A percentile compares a stretch with the other conserved stretches of the same genome.
phyloP scores from a whole-genome alignment of 169 alveolate genomes.

The Cyclospora cayetanensis region DNA sequence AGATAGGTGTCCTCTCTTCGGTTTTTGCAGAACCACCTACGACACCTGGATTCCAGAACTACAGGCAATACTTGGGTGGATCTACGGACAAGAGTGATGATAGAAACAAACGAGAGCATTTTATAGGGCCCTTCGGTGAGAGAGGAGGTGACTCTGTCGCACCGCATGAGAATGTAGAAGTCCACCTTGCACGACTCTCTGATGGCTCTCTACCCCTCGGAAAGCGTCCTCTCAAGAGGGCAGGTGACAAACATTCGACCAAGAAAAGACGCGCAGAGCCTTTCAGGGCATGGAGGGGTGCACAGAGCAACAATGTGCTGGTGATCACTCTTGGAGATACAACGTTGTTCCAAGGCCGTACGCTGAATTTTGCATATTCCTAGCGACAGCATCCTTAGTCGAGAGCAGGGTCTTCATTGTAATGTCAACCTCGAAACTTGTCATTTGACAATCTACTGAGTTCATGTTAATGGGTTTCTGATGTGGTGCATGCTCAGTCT shows the following conservation, averaged over 20 bases:
- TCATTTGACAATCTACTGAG: not conserved
- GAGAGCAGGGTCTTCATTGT: not conserved
- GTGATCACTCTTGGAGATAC: not conserved
- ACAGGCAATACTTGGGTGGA: not conserved
- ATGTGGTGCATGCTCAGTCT: constrained; percentile 22
- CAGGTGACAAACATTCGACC: not conserved
- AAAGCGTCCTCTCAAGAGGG: not conserved
- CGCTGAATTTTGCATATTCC: not conserved
- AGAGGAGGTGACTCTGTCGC: not conserved
- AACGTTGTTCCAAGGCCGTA: constrained; percentile 11
- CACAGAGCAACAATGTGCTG: not conserved
- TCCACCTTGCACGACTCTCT: not conserved
- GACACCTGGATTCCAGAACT: not conserved
- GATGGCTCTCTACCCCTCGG: not conserved
- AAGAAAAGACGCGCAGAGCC: not conserved
- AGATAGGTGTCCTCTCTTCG: not conserved
- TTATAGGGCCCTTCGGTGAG: not conserved
- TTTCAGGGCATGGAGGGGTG: constrained; percentile 36
- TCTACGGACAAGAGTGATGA: not conserved
- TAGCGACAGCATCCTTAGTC: not conserved
- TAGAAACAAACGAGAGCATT: not conserved
- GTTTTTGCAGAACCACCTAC: not conserved
- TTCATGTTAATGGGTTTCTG: not conserved
- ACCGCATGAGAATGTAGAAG: not conserved
- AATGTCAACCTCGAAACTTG: not conserved